Conservation (phyloP, 176 grass and related monocot genomes). For the Lolium rigidum region DNA sequence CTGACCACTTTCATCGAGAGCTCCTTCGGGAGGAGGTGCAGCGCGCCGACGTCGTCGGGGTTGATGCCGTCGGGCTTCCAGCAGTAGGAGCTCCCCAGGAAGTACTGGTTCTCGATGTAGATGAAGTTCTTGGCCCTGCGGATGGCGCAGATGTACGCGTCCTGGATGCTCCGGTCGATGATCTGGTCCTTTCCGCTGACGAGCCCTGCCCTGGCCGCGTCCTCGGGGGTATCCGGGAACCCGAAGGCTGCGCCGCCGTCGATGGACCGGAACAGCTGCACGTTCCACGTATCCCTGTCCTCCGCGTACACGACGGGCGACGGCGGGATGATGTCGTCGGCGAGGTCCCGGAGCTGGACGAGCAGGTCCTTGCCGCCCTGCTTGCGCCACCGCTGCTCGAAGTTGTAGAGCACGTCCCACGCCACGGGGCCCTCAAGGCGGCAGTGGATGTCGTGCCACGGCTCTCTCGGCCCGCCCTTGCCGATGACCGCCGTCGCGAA, state of each 20-base stretch:
- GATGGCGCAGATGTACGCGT: slow-evolving; percentile 81
- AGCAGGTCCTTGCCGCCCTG: slow-evolving; percentile 74
- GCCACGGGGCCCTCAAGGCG: slow-evolving; percentile 64
- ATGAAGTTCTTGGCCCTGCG: slow-evolving; percentile 70
- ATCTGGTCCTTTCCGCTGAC: slow-evolving; percentile 83
- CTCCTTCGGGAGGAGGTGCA: slow-evolving; percentile 92
- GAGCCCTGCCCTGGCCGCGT: slow-evolving; percentile 65
- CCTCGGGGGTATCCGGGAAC: slow-evolving; percentile 71
- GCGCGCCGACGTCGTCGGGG: slow-evolving; percentile 75
- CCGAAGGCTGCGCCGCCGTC: slow-evolving; percentile 79
- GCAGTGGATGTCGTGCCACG: slow-evolving; percentile 77
- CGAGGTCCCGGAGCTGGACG: slow-evolving; percentile 52
- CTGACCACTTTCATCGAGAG: slow-evolving; percentile 82
- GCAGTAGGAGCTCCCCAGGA: slow-evolving; percentile 72
- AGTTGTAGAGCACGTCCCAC: slow-evolving; percentile 96
- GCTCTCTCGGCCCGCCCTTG: slow-evolving; percentile 69
- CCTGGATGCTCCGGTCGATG: slow-evolving; percentile 86
- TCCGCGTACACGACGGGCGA: slow-evolving; percentile 54
- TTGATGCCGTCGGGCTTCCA: slow-evolving; percentile 69
- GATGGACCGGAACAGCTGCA: slow-evolving; percentile 92
- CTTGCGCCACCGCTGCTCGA: slow-evolving; percentile 82
- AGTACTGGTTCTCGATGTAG: slow-evolving; percentile 93
- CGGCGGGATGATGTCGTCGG: slow-evolving; percentile 56
- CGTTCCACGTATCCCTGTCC: slow-evolving; percentile 69
- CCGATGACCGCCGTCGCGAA: slow-evolving; percentile 47